These are phyloP conservation scores for Mollisiaceae sp. DNA, from an alignment of 2,329 filamentous ascomycete genomes.

Conservation along the genomic window DNA sequence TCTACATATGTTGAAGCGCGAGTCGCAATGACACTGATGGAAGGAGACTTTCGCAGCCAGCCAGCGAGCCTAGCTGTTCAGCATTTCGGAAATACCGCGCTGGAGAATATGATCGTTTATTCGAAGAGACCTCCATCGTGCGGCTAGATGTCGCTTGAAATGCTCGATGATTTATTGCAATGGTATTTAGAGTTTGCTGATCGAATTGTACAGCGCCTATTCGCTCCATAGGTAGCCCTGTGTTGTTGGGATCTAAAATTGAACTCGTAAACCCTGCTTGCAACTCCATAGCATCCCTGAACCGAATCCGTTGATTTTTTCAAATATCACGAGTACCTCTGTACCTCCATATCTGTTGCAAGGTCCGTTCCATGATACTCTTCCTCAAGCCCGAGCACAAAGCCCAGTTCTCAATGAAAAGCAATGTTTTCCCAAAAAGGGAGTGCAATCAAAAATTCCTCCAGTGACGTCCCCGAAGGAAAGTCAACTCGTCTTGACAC, in stretches of 20 bases:
- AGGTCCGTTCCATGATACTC: conserved; percentile 6
- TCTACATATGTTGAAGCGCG: neutral
- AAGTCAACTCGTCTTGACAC: conserved; percentile 47
- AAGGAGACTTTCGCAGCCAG: neutral
- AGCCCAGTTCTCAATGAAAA: conserved; percentile 36
- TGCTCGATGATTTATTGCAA: too few relatives aligned
- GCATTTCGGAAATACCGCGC: conserved; percentile 39
- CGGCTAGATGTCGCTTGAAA: conserved; percentile 53
- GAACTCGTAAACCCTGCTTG: too few relatives aligned
- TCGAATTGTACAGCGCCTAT: too few relatives aligned
- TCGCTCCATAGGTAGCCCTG: too few relatives aligned
- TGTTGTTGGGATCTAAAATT: too few relatives aligned
- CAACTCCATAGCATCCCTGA: too few relatives aligned
- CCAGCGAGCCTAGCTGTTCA: neutral
- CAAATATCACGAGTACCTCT: neutral
- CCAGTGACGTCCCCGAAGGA: conserved; percentile 52
- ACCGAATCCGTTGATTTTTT: too few relatives aligned
- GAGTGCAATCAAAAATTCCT: conserved; percentile 55
- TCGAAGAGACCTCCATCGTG: conserved; percentile 60
- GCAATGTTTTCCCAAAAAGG: conserved; percentile 4
- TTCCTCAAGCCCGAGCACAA: conserved; percentile 31
- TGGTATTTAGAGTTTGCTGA: too few relatives aligned
- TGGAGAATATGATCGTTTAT: conserved; percentile 40
- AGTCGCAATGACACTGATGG: too few relatives aligned
- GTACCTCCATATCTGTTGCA: too few relatives aligned